phyloP scores from a whole-genome alignment of 371 early-diverging fungal genomes.

The Lichtheimia ramosa region DNA sequence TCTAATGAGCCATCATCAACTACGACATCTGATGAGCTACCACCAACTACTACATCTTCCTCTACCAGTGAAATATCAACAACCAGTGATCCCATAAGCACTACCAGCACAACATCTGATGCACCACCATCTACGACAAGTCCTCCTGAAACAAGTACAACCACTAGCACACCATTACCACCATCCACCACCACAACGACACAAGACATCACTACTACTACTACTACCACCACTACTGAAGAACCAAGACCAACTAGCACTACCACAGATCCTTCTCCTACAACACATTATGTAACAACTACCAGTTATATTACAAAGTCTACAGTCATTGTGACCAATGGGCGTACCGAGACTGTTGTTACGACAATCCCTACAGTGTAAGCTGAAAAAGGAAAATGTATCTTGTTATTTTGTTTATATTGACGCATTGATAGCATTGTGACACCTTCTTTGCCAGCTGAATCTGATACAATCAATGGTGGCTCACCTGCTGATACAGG shows the following conservation, averaged over 20 bases:
- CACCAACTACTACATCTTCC: not conserved
- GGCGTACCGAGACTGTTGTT: not conserved
- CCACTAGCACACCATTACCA: not conserved
- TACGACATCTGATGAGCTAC: no score
- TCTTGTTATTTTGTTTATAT: not conserved
- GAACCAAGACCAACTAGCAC: not conserved
- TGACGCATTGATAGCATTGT: not conserved
- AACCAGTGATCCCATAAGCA: not conserved
- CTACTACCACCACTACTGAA: not conserved
- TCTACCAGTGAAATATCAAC: not conserved
- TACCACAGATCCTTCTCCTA: not conserved
- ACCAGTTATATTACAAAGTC: not conserved
- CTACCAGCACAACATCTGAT: not conserved
- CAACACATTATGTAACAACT: not conserved
- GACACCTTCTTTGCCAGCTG: slow-evolving; percentile 2
- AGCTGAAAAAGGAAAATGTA: not conserved
- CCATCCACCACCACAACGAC: slow-evolving; percentile 2
- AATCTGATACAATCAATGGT: not conserved
- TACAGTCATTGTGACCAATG: slow-evolving; percentile 4
- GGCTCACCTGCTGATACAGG: slow-evolving; percentile 1
- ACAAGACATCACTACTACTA: not conserved
- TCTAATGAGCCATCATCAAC: not conserved
- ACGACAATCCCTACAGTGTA: slow-evolving; percentile 2
- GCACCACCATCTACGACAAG: not conserved
- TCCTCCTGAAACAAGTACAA: not conserved